Evolutionary conservation across 2,329 filamentous ascomycete genomes (phyloP), one percentile per base, ranked within the genome.

Genomic region (Monilinia laxa): DNA sequence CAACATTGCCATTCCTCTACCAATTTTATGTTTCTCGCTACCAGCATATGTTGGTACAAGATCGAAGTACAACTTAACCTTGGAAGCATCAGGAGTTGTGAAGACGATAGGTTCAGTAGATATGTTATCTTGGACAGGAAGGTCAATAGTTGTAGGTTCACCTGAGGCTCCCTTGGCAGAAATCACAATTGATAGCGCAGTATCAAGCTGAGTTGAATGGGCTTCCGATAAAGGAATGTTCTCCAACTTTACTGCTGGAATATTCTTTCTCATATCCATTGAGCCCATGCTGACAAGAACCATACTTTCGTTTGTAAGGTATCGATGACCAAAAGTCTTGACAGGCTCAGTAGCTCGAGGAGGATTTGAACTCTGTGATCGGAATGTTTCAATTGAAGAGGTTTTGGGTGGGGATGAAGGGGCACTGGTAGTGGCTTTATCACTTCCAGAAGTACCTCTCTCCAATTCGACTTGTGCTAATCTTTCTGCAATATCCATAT

Each of bases 11-110:
- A 97, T 93, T 28, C 87, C 95, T 51, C 95, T 89, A 2, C 94
- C 95, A 67, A 99, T 88, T 75, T 96, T 90, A 77, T 92, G 87
- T 74, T 97, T 92, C 71, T 95, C 84, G 72, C 91, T 90, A 64
- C 94, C 95, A 52, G 94, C 90, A 78, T 98, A 98, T 0, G 95
- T 99, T 1, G 94, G 95, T 1, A 98, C 88, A 71, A 99, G 91
- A 73, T 99, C 95, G 73, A 99, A 99, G 63, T 96, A 82, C 12
- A 99, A 81, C 77, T 94, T 96, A 68, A 97, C 93, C 74, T 92
- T 92, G 38, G 85, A 83, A 0, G 88, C 83, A 75, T 98, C 92
- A 1, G 79, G 83, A 0, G 94, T 89, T 67, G 88, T 92, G 78
- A 99, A 99, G 0, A 92, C 88, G 55, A 99, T 92, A 0, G 95